A percentile compares a stretch with the other conserved stretches of the same genome.
Conservation (phyloP, 345 rosid species). For the Arabidopsis thaliana region DNA sequence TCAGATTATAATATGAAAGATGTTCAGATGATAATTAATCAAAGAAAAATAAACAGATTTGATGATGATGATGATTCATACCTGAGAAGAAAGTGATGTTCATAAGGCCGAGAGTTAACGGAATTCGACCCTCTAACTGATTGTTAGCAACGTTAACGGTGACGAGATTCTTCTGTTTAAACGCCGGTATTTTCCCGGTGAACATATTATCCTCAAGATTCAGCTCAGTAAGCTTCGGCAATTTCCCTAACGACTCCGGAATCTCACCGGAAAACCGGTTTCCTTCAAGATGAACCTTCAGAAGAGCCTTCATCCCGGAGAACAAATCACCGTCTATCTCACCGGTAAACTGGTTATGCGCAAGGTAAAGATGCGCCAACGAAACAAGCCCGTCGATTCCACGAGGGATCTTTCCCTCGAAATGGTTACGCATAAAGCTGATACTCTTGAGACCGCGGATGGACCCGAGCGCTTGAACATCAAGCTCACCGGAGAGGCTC, state of each 20-base stretch:
- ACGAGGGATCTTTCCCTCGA: constrained; percentile 62
- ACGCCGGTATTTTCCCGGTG: constrained; percentile 59
- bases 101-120: constrained; percentile 48
- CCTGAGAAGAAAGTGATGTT: constrained; percentile 56
- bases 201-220: constrained; percentile 64
- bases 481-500: constrained; percentile 60
- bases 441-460: constrained; percentile 53
- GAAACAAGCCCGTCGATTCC: constrained; percentile 46
- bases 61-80: constrained; percentile 16
- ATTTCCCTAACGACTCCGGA: constrained; percentile 56
- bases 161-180: constrained; percentile 48
- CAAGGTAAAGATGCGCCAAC: constrained; percentile 58
- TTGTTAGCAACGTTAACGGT: constrained; percentile 59
- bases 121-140: constrained; percentile 60
- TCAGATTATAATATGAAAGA: too few relatives aligned
- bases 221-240: constrained; percentile 55
- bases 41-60: not conserved
- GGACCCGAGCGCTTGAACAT: constrained; percentile 47
- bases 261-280: constrained; percentile 61
- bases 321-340: constrained; percentile 53
- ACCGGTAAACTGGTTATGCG: constrained; percentile 64
- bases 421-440: constrained; percentile 66
- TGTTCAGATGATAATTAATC: too few relatives aligned
- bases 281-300: constrained; percentile 56
- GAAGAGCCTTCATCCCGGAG: constrained; percentile 55